Evolutionary conservation across 78 protist species (phyloP), one percentile per base, ranked within the genome.

Genomic region (Capsaspora owczarzaki): DNA sequence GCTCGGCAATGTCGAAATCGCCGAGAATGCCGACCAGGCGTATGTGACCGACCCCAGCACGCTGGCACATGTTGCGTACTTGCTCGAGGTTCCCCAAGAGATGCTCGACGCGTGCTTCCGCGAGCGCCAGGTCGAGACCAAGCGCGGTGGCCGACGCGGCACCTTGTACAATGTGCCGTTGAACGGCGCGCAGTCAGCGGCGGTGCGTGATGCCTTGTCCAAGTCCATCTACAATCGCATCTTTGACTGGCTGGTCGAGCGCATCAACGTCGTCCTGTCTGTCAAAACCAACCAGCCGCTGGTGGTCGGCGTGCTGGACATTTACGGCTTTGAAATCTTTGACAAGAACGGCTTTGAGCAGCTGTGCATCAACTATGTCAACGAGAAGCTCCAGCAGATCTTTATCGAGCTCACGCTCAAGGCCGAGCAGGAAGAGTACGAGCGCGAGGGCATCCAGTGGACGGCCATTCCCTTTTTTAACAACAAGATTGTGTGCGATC

Each of bases 241-340:
- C 10, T 69, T 69, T 8, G 31, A 20, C 53, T 69, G 75, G 75
- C 53, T 69, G 22, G 75, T 69, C 38, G 10, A 20, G 20, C 51
- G 75, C 33, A 42, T 69, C 75, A 69, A 69, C 75, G 60, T 74
- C 1, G 35, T 12, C 38, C 42, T 72, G 6, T 10, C 60, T 10
- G 6, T 56, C 46, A 31, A 10, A 2, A 12, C 6, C 31, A 4
- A 6, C 29, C n/a, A 69, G 47, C 6, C 4, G 33, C 4, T 41
- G 49, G 75, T 22, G 43, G 79, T 92, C 72, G 92, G 95, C 53
- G 85, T 95, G 41, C 84, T 95, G 12, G 98, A 95, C 85, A 95
- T 95, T 40, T 95, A 85, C 85, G 98, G 98, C 33, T 96, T 96
- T 63, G 98, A 96, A 74, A 87, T 86, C 44, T 94, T 89, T n/a